Evolutionary conservation across 2,329 filamentous ascomycete species (phyloP), one percentile per base, ranked within the genome.

Genomic region (Fusarium avenaceum): DNA sequence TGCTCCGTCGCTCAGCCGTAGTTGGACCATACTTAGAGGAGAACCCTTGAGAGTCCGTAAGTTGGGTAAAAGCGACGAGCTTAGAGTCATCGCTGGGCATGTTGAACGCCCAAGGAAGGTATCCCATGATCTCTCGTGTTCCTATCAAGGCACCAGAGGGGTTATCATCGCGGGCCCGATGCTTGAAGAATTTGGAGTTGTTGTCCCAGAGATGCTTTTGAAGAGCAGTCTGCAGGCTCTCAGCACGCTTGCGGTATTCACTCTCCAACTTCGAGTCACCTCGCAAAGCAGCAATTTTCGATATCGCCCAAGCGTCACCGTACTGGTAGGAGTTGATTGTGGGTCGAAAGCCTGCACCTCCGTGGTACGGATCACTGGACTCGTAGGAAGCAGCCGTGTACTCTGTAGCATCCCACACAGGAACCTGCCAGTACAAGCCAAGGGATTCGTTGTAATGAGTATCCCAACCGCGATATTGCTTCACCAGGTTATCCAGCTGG

Each of bases 381-480:
- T 57, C 48, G 3, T 57, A 57, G 4, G 39, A 53, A 32, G 54
- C 54, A 45, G 54, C 54, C 0, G 54, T 57, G 1, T 54, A 57
- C 15, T 57, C 48, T 0, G 54, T 57, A 1, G 39, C 39, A 13
- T 57, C 54, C 39, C 48, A 54, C 15, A 57, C 54, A 9, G 48
- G 54, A 4, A 39, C 39, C 17, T 57, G 48, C 48, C 39, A 54
- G 15, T 57, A 57, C 17, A 57, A 13, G 2, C 48, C 32, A 6
- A 57, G 39, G 8, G 13, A 14, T 5, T 19, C n/a, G 13, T 51
- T 26, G 7, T 19, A 54, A 19, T 57, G 30, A 11, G 5, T 44
- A 17, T 54, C 54, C 48, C 32, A 54, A 1, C 54, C 54, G 44
- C 48, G 30, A 38, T 54, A 57, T 22, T 57, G 54, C n/a, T 54